A percentile compares a stretch with the other conserved stretches of the same genome.
These are phyloP conservation scores for Thalassiosira exigua DNA, from an alignment of 352 stramenopile genomes.

Conservation along the genomic window DNA sequence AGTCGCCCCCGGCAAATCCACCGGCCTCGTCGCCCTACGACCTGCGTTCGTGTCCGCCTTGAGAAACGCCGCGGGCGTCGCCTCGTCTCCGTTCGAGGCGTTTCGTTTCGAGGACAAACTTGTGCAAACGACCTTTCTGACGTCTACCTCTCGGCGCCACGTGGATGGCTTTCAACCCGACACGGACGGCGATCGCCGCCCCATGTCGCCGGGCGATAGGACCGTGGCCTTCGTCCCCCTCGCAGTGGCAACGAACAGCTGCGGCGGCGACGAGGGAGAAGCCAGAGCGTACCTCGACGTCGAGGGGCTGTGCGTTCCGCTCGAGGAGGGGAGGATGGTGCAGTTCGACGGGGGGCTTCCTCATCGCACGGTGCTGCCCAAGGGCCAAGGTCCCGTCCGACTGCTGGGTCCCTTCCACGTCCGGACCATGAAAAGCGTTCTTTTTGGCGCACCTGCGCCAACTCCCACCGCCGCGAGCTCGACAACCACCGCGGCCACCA, in stretches of 20 bases:
- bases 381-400: not conserved
- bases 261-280: no score
- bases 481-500: no score
- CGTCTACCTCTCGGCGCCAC: not conserved
- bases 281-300: not conserved
- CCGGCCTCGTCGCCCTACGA: not conserved
- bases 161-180: not conserved
- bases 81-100: not conserved
- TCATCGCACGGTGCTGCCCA: not conserved
- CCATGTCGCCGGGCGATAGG: not conserved
- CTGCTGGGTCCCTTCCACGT: constrained; percentile 1
- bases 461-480: no score
- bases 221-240: not conserved
- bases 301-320: not conserved
- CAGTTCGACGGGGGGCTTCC: not conserved
- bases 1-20: constrained; percentile 1
- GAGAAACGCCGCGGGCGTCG: not conserved
- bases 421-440: not conserved
- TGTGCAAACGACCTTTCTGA: not conserved
- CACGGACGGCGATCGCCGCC: not conserved
- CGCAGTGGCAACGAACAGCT: no score
- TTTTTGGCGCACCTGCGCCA: no score
- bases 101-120: not conserved
- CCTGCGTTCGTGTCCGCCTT: not conserved
- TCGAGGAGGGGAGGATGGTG: not conserved